Evolutionary conservation across 1,284 basidiomycete species (phyloP), one percentile per base, ranked within the genome.

Genomic region (Leccinum pachyderme): DNA sequence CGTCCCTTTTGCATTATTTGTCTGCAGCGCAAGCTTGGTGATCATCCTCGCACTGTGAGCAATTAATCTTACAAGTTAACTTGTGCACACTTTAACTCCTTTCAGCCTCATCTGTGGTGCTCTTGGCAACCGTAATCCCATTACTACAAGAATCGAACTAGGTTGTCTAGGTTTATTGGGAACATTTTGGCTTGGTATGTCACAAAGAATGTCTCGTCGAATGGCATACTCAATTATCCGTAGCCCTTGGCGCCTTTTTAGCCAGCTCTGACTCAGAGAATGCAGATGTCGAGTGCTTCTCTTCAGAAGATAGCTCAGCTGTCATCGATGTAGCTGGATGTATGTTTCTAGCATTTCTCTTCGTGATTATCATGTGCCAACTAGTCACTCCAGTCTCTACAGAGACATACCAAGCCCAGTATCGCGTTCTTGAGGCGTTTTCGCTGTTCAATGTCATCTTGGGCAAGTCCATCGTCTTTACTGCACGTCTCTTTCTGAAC

Each of bases 1-100:
- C 68, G 83, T 92, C 47, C 89, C 89, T 18, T 89, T 91, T 63
- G 84, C 89, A 55, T 81, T 91, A 66, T 91, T 91, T 62, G 87
- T 90, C 44, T 88, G 84, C 63, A 76, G 76, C 44, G 80, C 79
- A 41, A 89, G 84, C 66, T 66, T 91, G 64, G 70, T 87, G 59
- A 81, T 90, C 63, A 79, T 89, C 54, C 62, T 82, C 47, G 72
- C 81, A 52, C 78, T 92, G 88, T 89, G 59, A 65, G 85, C 66
- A 5, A 22, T 53, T 11, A 39, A 39, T 39, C 4, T 22, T n/a
- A 32, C n/a, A 22, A 45, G n/a, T 37, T 32, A 29, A 28, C 3
- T 11, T 27, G 18, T 50, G 44, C 41, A 47, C 33, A 47, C 49
- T 31, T 57, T 60, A 32, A 61, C 25, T 28, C 37, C 11, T 9